Evolutionary conservation across 305 asterid genomes (phyloP).

Genomic region (Solanum hybrid): DNA sequence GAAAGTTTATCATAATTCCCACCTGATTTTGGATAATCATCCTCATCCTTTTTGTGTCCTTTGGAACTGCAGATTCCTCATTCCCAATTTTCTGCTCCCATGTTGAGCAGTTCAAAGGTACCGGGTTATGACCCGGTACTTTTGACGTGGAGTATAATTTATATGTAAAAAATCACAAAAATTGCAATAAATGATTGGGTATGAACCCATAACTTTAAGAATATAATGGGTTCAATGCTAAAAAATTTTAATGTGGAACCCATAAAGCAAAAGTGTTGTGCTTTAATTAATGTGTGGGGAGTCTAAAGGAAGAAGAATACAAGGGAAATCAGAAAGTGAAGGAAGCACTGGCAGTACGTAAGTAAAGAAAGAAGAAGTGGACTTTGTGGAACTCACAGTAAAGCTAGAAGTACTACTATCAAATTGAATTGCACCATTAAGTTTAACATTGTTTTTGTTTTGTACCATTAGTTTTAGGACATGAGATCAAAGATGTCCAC

Average conservation of each 20-base stretch:
- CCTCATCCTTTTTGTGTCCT: not conserved
- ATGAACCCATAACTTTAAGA: not conserved
- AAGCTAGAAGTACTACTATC: not conserved
- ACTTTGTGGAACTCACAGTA: not conserved
- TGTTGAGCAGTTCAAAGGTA: not conserved
- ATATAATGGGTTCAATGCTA: not conserved
- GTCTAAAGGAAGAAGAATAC: not conserved
- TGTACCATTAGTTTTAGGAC: not conserved
- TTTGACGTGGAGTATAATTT: not conserved
- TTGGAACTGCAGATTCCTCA: not conserved
- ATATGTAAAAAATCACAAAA: not conserved
- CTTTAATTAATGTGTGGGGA: not conserved
- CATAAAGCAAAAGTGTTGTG: not conserved
- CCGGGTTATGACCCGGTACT: not conserved
- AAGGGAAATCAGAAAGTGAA: not conserved
- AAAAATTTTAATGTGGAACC: not conserved
- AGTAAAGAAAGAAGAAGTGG: not conserved
- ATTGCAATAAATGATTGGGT: not conserved
- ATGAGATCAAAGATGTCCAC: not conserved
- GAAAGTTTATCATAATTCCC: not conserved
- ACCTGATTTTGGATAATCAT: not conserved
- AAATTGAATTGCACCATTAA: not conserved
- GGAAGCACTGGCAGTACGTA: not conserved
- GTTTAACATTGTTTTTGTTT: not conserved
- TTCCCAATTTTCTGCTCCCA: not conserved